These are phyloP conservation scores for Hawksworthiomyces lignivorus DNA, from an alignment of 2,329 filamentous ascomycete species.

Conservation along the genomic window DNA sequence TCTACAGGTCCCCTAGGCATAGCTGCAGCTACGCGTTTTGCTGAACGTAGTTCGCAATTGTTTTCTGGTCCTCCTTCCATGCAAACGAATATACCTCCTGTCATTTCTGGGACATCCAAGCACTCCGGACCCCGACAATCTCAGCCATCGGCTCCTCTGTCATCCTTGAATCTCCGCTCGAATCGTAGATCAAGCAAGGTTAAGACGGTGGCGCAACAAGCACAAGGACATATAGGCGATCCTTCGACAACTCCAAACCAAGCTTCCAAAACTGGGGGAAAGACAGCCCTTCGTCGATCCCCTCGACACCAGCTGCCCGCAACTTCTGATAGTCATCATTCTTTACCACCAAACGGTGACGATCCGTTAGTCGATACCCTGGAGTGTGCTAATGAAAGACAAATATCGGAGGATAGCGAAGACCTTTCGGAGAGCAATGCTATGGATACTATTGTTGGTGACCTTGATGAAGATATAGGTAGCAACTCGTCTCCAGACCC, in stretches of 20 bases:
- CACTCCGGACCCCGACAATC: neutral
- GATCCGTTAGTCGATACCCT: constrained; percentile 62
- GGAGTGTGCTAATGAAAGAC: constrained; percentile 89
- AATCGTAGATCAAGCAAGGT: constrained; percentile 38
- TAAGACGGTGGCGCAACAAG: constrained; percentile 22
- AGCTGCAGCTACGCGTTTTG: constrained; percentile 38
- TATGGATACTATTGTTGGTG: constrained; percentile 82
- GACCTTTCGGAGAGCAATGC: constrained; percentile 58
- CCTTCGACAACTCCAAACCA: constrained; percentile 37
- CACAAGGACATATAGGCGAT: constrained; percentile 18
- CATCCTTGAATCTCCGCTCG: constrained; percentile 20
- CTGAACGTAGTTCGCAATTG: constrained; percentile 30
- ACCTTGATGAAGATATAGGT: constrained; percentile 78
- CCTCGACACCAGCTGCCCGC: constrained; percentile 49
- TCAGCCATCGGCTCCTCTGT: neutral
- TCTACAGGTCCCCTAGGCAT: constrained; percentile 49
- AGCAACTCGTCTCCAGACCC: constrained; percentile 67
- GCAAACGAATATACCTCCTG: constrained; percentile 29
- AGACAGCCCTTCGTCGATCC: constrained; percentile 52
- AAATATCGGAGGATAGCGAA: constrained; percentile 66
- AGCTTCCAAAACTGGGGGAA: constrained; percentile 47
- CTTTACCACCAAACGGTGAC: constrained; percentile 47
- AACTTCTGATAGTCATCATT: constrained; percentile 42
- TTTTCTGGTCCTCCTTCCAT: constrained; percentile 15
- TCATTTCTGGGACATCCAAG: constrained; percentile 18